These are phyloP conservation scores for Paraphoma sp. DNA, from an alignment of 2,329 filamentous ascomycete species.

Conservation along the genomic window DNA sequence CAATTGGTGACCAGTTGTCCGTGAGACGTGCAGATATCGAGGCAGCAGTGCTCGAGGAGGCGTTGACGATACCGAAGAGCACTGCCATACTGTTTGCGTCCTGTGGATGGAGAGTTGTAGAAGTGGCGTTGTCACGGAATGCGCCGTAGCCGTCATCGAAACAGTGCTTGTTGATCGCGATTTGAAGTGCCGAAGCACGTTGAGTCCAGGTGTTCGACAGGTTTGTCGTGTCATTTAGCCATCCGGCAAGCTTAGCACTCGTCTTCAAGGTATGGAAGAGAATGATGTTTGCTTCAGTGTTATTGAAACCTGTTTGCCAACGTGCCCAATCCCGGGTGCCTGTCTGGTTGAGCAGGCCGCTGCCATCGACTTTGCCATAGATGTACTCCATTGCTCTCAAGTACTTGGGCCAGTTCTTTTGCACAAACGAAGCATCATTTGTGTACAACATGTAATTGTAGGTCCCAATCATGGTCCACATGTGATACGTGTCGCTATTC, in stretches of 20 bases:
- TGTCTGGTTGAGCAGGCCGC: constrained; percentile 58
- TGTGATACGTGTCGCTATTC: constrained; percentile 46
- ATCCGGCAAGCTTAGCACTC: constrained; percentile 32
- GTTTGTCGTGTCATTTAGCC: constrained; percentile 32
- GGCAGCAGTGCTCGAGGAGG: constrained; percentile 44
- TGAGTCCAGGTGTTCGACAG: constrained; percentile 22
- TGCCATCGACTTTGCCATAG: constrained; percentile 45
- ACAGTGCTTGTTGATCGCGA: constrained; percentile 33
- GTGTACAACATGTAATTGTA: constrained; percentile 66
- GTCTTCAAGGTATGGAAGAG: constrained; percentile 53
- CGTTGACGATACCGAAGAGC: constrained; percentile 52
- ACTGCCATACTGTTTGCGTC: constrained; percentile 62
- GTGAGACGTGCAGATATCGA: constrained; percentile 55
- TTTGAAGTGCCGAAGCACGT: constrained; percentile 15
- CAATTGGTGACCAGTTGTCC: constrained; percentile 63
- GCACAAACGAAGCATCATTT: constrained; percentile 58
- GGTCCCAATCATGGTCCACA: constrained; percentile 64
- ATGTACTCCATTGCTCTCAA: constrained; percentile 56
- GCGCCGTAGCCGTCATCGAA: constrained; percentile 35
- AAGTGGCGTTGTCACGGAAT: constrained; percentile 49
- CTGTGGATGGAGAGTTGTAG: constrained; percentile 56
- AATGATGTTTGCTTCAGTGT: constrained; percentile 60
- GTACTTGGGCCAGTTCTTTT: constrained; percentile 58
- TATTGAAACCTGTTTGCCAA: constrained; percentile 54
- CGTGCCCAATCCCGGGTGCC: constrained; percentile 60